Percentiles rank a stretch among this genome's conserved stretches.
Evolutionary conservation across 2,329 filamentous ascomycete species (phyloP).

Genomic region (Ceratocystis huliohia): DNA sequence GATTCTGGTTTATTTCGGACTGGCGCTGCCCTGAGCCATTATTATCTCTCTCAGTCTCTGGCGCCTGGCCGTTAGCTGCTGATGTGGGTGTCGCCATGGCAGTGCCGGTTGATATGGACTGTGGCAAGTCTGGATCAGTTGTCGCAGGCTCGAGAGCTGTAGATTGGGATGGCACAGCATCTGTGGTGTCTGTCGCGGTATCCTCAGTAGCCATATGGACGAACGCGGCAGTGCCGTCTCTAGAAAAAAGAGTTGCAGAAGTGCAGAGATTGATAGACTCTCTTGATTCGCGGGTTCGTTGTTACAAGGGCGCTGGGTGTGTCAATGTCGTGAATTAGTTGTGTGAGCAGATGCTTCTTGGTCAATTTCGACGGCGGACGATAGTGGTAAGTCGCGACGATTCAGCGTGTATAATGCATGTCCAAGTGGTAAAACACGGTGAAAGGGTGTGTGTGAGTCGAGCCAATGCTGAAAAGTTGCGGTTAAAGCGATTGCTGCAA

Average conservation of each 20-base stretch:
- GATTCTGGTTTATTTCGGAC: neutral
- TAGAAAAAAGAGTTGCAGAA: no score
- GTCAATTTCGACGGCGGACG: neutral
- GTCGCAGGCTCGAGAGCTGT: neutral
- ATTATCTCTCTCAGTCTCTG: neutral
- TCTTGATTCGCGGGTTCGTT: neutral
- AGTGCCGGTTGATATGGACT: neutral
- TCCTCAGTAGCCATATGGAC: neutral
- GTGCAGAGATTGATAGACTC: neutral
- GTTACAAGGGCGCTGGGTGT: neutral
- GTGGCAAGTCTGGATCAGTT: neutral
- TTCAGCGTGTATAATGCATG: neutral
- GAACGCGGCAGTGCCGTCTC: neutral
- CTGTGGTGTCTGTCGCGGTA: neutral
- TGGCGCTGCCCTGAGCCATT: slow-evolving; percentile 5
- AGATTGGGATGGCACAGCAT: neutral
- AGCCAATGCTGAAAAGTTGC: neutral
- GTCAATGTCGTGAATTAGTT: neutral
- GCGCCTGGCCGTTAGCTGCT: neutral
- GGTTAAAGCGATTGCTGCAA: neutral
- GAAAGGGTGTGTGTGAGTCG: neutral
- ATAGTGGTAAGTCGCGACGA: slow-evolving; percentile 1
- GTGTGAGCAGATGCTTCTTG: neutral
- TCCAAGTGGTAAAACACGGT: neutral
- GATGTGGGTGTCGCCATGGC: neutral